Base-by-base conservation (phyloP, 176 grass and related monocot genomes). In the Juncus inflexus region DNA sequence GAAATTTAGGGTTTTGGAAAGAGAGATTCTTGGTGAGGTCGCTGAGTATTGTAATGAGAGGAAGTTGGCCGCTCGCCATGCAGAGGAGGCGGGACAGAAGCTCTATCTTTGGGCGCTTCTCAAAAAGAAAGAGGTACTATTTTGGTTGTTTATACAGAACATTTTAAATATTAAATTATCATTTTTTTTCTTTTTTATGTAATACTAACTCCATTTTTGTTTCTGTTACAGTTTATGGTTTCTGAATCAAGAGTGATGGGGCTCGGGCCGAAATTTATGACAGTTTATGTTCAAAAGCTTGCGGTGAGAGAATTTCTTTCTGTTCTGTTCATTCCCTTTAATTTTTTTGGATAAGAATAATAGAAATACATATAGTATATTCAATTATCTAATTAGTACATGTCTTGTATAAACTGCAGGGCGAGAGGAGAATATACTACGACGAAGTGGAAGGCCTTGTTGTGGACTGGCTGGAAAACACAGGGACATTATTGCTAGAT, bases 231-330 rank as follows among this genome's bases (percentile, higher is more conserved):
- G 94, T 61, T 81, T 58, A 37, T 84, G 16, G 53, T 86, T 71
- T 83, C 77, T 58, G 74, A 76, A 77, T 88, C 88, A 61, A 89
- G 88, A 83, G 88, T 97, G 77, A 56, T 91, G 64, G 94, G 85
- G 71, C 71, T 97, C 50, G 94, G 94, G 74, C 88, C 88, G 42
- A 97, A 79, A 76, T 97, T 97, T 62, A 86, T 91, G 87, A 88
- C 94, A 79, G 60, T 91, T 72, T 91, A 97, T 66, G 64, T 97
- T 42, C 79, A 82, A 50, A 91, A 84, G 57, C 78, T 91, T 72
- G 89, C 80, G 58, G 94, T 97, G 91, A 65, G 72, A 35, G 63
- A 71, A 61, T 50, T n/a, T 49, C 37, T 65, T 45, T 35, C 19
- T 28, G 19, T 28, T 55, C 37, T 63, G 14, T 37, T 89, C 19